A percentile compares a stretch with the other conserved stretches of the same genome.
phyloP scores from a whole-genome alignment of 352 stramenopile genomes.

The Phytophthora pisi region DNA sequence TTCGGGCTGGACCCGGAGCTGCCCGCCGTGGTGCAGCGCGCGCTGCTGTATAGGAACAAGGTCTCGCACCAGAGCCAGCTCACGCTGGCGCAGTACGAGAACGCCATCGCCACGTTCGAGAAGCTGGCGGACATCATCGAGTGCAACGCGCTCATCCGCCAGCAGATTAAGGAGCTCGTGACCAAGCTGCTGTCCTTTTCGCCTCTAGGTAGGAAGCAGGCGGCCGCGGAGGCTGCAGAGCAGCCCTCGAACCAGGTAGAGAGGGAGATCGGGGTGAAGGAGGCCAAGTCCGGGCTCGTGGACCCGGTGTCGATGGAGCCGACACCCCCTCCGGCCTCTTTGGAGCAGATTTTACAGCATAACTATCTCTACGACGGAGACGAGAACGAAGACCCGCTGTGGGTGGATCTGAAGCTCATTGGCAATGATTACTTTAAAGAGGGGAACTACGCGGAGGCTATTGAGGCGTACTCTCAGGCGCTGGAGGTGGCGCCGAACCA shows the following conservation, averaged over 20 bases:
- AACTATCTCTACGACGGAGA: slow-evolving; percentile 31
- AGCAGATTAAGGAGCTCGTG: slow-evolving; percentile 40
- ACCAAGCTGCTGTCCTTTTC: slow-evolving; percentile 36
- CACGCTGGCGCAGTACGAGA: slow-evolving; percentile 34
- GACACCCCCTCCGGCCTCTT: slow-evolving; percentile 14
- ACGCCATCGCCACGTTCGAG: slow-evolving; percentile 44
- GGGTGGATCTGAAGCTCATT: slow-evolving; percentile 40
- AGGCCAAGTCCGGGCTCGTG: too few species aligned
- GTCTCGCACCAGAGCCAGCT: slow-evolving; percentile 44
- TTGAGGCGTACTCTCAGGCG: slow-evolving; percentile 38
- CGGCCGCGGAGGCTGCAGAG: too few species aligned
- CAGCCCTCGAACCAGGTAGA: too few species aligned
- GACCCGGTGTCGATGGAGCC: neutral
- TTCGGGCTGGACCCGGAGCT: slow-evolving; percentile 32
- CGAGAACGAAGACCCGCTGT: slow-evolving; percentile 26
- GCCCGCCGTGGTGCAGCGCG: slow-evolving; percentile 35
- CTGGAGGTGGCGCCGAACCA: slow-evolving; percentile 34
- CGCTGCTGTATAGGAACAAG: slow-evolving; percentile 43
- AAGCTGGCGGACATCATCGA: slow-evolving; percentile 42
- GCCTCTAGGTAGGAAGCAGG: slow-evolving; percentile 3
- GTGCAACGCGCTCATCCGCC: slow-evolving; percentile 30
- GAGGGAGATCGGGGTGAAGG: too few species aligned
- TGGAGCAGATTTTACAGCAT: slow-evolving; percentile 38
- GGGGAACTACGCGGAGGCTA: slow-evolving; percentile 38
- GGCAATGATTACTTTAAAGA: slow-evolving; percentile 44